Evolutionary conservation across 495 filamentous ascomycete species (phyloP).

Genomic region (Penicillium goetzii): DNA sequence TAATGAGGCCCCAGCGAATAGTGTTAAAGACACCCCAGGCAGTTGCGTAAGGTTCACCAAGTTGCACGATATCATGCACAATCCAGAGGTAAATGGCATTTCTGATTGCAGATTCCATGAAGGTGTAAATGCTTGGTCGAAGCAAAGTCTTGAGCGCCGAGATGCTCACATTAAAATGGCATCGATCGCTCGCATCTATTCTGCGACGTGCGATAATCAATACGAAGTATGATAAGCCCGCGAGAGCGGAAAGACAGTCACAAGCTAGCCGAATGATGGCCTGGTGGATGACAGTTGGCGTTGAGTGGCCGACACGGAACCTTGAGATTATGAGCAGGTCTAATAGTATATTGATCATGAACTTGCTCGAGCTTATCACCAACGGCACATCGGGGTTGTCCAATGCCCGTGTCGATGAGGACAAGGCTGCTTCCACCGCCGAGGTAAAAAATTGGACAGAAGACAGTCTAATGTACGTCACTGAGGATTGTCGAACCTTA

Average conservation of each 20-base stretch:
- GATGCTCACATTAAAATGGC: slow-evolving; percentile 27
- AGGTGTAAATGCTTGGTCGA: slow-evolving; percentile 59
- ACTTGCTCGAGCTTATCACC: slow-evolving; percentile 65
- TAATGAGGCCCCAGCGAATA: slow-evolving; percentile 75
- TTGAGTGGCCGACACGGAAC: slow-evolving; percentile 60
- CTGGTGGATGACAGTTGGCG: slow-evolving; percentile 64
- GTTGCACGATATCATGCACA: slow-evolving; percentile 61
- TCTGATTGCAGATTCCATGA: slow-evolving; percentile 66
- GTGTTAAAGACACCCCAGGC: slow-evolving; percentile 80
- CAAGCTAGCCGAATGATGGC: slow-evolving; percentile 66
- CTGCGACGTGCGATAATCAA: slow-evolving; percentile 37
- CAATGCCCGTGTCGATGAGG: slow-evolving; percentile 64
- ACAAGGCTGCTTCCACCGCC: slow-evolving; percentile 66
- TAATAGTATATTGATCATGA: slow-evolving; percentile 68
- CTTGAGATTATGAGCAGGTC: slow-evolving; percentile 70
- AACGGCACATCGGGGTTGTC: slow-evolving; percentile 76
- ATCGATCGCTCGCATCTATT: background rate
- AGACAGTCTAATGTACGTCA: slow-evolving; percentile 68
- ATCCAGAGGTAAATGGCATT: slow-evolving; percentile 80
- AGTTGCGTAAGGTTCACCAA: slow-evolving; percentile 68
- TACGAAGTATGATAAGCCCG: slow-evolving; percentile 64
- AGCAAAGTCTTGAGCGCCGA: slow-evolving; percentile 52
- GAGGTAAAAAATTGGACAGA: slow-evolving; percentile 64
- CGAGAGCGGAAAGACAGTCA: slow-evolving; percentile 59
- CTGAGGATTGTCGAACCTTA: slow-evolving; percentile 55